phyloP scores from a whole-genome alignment of 2,329 filamentous ascomycete genomes.

The Alternaria triticina region DNA sequence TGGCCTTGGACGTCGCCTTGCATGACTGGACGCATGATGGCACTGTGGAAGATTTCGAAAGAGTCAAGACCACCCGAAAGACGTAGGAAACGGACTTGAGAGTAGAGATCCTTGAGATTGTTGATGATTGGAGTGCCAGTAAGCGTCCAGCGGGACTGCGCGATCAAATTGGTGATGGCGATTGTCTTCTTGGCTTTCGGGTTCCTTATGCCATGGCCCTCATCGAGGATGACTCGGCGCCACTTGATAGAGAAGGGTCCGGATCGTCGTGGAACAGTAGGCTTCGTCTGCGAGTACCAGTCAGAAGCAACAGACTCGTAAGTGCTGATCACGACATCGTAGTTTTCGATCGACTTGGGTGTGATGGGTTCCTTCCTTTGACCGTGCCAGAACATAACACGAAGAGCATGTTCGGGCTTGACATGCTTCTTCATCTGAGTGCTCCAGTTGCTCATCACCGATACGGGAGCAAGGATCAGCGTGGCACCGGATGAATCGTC shows the following conservation, averaged over 20 bases:
- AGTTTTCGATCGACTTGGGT: constrained; percentile 64
- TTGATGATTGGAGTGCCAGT: constrained; percentile 76
- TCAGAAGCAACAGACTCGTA: constrained; percentile 79
- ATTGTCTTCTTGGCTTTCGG: constrained; percentile 73
- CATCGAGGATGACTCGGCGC: constrained; percentile 65
- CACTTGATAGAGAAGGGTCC: constrained; percentile 70
- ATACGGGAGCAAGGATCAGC: constrained; percentile 80
- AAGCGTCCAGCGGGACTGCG: constrained; percentile 75
- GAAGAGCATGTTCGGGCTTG: constrained; percentile 65
- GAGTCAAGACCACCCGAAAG: constrained; percentile 78
- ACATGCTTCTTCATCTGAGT: constrained; percentile 79
- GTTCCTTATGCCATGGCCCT: constrained; percentile 76
- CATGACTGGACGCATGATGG: constrained; percentile 72
- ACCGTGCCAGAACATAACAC: constrained; percentile 78
- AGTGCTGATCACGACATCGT: constrained; percentile 82
- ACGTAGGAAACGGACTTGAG: constrained; percentile 76
- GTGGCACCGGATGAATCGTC: constrained; percentile 60
- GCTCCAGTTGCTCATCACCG: constrained; percentile 90
- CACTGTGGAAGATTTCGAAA: constrained; percentile 73
- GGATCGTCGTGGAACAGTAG: constrained; percentile 35
- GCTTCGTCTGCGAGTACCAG: constrained; percentile 57
- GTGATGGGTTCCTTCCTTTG: constrained; percentile 58
- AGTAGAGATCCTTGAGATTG: constrained; percentile 80
- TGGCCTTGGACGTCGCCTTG: constrained; percentile 64
- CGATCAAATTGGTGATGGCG: constrained; percentile 70